These are phyloP conservation scores for Carex myosuroides DNA, from an alignment of 176 grass and related monocot species.

Conservation along the genomic window DNA sequence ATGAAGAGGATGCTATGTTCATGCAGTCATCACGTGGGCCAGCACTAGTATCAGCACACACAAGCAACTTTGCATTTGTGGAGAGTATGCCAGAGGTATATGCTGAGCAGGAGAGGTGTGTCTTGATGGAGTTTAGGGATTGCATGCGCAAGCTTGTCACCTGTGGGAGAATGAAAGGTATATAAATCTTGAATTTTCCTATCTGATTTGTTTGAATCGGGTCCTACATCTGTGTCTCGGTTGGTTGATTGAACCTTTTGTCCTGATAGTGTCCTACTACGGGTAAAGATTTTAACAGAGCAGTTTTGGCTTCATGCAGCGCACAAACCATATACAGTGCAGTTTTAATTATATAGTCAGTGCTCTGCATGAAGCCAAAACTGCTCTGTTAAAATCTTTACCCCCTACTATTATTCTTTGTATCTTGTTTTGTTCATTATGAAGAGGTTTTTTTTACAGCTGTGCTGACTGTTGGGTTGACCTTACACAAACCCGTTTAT, in stretches of 20 bases:
- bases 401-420: neutral
- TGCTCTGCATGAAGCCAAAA: too few relatives aligned
- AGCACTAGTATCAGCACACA: neutral
- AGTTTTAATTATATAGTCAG: too few relatives aligned
- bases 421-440: neutral
- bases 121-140: conserved; percentile 74
- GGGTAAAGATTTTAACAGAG: too few relatives aligned
- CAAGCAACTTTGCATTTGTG: neutral
- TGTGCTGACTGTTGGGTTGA: neutral
- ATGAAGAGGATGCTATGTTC: conserved; percentile 72
- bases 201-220: neutral
- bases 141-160: conserved; percentile 64
- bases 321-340: too few relatives aligned
- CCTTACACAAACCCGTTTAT: neutral
- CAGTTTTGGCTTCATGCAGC: too few relatives aligned
- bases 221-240: neutral
- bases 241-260: neutral
- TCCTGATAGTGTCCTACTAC: neutral
- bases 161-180: conserved; percentile 84
- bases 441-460: neutral
- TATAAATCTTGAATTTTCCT: neutral
- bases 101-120: conserved; percentile 74
- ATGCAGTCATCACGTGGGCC: neutral
- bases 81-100: conserved; percentile 46
- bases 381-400: too few relatives aligned